phyloP scores from a whole-genome alignment of 176 grass and related monocot species.

The Panicum miliaceum region DNA sequence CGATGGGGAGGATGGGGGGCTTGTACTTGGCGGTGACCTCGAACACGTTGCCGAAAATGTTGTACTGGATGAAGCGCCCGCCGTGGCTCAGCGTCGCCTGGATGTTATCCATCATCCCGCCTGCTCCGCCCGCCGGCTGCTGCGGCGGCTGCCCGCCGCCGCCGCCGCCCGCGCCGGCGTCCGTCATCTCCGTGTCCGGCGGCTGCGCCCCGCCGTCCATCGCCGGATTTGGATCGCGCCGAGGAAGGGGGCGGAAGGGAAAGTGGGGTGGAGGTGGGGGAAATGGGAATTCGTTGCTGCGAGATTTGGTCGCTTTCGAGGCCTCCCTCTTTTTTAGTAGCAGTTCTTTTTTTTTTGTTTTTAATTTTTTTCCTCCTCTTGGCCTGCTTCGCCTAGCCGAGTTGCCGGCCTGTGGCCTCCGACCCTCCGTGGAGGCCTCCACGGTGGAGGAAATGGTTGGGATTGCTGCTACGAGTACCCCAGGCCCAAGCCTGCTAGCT shows the following conservation, averaged over 20 bases:
- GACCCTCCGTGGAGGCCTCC: not conserved
- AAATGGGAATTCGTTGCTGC: constrained; percentile 40
- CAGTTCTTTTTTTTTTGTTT: not conserved
- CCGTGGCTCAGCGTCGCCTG: constrained; percentile 87
- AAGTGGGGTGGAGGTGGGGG: constrained; percentile 27
- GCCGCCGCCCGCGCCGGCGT: constrained; percentile 42
- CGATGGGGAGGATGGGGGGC: constrained; percentile 94
- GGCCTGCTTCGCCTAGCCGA: not conserved
- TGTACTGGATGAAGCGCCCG: constrained; percentile 95
- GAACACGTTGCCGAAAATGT: constrained; percentile 97
- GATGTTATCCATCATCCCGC: constrained; percentile 70
- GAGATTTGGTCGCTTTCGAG: constrained; percentile 57
- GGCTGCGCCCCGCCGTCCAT: constrained; percentile 68
- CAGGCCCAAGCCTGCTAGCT: too few relatives aligned
- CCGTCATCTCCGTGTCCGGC: constrained; percentile 80
- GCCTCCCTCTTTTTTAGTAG: constrained; percentile 22
- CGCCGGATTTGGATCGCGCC: constrained; percentile 42
- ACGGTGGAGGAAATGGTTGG: not conserved
- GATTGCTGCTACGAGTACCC: not conserved
- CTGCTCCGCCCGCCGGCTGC: not conserved
- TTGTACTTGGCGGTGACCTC: constrained; percentile 92
- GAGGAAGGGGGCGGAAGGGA: constrained; percentile 15
- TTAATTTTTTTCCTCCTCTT: not conserved
- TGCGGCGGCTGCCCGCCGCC: not conserved
- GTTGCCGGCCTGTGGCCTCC: not conserved